Percentiles rank a stretch among this genome's conserved stretches.
phyloP scores from a whole-genome alignment of 2,329 filamentous ascomycete species.

The Trichoderma brevicompactum region DNA sequence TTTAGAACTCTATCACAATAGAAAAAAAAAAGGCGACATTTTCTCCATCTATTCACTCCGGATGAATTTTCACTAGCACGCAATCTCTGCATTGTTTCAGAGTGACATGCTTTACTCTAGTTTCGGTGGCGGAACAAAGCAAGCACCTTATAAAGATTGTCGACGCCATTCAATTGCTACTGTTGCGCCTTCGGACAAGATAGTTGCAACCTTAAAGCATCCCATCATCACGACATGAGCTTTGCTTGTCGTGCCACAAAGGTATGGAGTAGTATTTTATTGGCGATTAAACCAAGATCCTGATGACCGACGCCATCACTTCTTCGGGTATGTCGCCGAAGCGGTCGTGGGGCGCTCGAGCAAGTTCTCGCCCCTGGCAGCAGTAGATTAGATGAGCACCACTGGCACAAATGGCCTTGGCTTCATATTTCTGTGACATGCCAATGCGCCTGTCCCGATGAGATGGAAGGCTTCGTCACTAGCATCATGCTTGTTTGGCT shows the following conservation, averaged over 20 bases:
- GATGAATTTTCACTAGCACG: neutral
- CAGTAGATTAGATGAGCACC: conserved; percentile 1
- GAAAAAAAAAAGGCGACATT: neutral
- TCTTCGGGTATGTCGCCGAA: conserved; percentile 13
- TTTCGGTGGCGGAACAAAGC: neutral
- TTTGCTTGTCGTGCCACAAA: neutral
- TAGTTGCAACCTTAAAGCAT: neutral
- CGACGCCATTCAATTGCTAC: neutral
- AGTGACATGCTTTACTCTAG: neutral
- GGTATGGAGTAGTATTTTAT: neutral
- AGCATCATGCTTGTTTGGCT: neutral
- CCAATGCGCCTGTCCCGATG: conserved; percentile 1
- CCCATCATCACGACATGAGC: conserved; percentile 4
- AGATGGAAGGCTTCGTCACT: neutral
- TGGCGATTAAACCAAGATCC: neutral
- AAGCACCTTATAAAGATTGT: neutral
- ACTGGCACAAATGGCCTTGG: neutral
- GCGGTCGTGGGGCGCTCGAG: conserved; percentile 9
- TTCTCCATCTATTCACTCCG: neutral
- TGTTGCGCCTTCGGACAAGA: neutral
- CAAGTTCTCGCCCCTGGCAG: conserved; percentile 15
- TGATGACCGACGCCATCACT: conserved; percentile 3
- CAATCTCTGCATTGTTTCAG: conserved; percentile 15
- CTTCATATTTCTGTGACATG: conserved; percentile 20
- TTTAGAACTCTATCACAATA: neutral